phyloP scores from a whole-genome alignment of 148 eudicot genomes.

The Chenopodium formosanum region DNA sequence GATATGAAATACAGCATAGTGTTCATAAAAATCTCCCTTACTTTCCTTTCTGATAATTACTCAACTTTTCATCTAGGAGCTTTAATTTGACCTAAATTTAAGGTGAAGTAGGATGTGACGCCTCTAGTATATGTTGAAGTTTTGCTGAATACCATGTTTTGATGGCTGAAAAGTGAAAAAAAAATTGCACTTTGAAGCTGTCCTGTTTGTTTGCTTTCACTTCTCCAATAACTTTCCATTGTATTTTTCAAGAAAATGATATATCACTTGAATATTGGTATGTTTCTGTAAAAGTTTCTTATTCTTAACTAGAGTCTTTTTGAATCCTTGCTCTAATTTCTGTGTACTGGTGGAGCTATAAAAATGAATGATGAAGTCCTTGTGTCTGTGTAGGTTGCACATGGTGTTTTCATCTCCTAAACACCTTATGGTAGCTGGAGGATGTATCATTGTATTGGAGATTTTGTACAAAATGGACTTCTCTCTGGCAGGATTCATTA shows the following conservation, averaged over 20 bases:
- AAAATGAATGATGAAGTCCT: constrained; percentile 13
- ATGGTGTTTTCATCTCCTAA: constrained; percentile 93
- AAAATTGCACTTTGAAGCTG: not conserved
- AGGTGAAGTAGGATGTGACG: not conserved
- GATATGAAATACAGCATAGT: not conserved
- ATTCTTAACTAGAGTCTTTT: not conserved
- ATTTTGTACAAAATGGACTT: constrained; percentile 82
- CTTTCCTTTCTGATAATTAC: not conserved
- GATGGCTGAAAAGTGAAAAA: not conserved
- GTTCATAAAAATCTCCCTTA: not conserved
- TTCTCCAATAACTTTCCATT: not conserved
- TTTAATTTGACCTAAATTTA: not conserved
- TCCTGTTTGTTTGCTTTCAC: too few relatives aligned
- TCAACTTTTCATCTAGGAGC: not conserved
- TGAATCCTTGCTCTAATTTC: not conserved
- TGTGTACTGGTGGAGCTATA: not conserved
- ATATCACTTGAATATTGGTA: not conserved
- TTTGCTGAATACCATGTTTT: not conserved
- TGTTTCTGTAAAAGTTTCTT: not conserved
- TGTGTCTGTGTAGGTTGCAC: constrained; percentile 56
- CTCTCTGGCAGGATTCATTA: constrained; percentile 69
- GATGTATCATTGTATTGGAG: constrained; percentile 81
- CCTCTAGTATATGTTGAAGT: not conserved
- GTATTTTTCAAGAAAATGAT: not conserved
- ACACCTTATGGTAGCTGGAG: constrained; percentile 87